phyloP scores from a whole-genome alignment of 164 flowering plant genomes.

The Akebia trifoliata region DNA sequence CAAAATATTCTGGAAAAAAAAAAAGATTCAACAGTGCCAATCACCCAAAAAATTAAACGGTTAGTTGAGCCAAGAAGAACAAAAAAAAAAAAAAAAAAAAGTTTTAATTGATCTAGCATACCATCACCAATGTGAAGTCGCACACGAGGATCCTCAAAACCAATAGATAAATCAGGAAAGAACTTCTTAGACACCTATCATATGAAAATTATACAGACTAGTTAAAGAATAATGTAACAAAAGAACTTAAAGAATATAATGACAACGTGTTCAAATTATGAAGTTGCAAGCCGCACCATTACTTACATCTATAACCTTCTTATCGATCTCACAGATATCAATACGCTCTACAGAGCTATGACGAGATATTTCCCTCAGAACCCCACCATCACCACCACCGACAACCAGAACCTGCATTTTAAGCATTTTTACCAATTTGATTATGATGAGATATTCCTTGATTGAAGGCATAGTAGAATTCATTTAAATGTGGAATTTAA shows the following conservation, averaged over 20 bases:
- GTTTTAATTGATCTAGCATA: slow-evolving; percentile 22
- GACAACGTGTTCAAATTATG: neutral
- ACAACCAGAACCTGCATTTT: slow-evolving; percentile 92
- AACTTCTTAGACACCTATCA: slow-evolving; percentile 62
- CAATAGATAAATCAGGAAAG: slow-evolving; percentile 80
- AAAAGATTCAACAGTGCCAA: neutral
- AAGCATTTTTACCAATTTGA: neutral
- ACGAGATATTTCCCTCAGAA: slow-evolving; percentile 85
- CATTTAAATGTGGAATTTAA: no score
- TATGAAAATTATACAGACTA: neutral
- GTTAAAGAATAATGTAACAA: neutral
- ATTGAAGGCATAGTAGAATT: no score
- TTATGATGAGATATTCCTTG: neutral
- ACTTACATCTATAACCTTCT: slow-evolving; percentile 93
- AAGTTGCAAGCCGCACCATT: neutral
- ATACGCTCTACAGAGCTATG: slow-evolving; percentile 80
- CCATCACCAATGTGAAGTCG: slow-evolving; percentile 93
- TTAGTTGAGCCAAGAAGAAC: neutral
- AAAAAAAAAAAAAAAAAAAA: neutral
- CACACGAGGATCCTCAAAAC: slow-evolving; percentile 97
- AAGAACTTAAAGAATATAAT: neutral
- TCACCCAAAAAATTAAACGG: neutral
- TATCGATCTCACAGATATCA: slow-evolving; percentile 96
- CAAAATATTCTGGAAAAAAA: neutral
- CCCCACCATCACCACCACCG: slow-evolving; percentile 99